phyloP scores from a whole-genome alignment of 139 green algal species.

The Picochlorum costavermella region DNA sequence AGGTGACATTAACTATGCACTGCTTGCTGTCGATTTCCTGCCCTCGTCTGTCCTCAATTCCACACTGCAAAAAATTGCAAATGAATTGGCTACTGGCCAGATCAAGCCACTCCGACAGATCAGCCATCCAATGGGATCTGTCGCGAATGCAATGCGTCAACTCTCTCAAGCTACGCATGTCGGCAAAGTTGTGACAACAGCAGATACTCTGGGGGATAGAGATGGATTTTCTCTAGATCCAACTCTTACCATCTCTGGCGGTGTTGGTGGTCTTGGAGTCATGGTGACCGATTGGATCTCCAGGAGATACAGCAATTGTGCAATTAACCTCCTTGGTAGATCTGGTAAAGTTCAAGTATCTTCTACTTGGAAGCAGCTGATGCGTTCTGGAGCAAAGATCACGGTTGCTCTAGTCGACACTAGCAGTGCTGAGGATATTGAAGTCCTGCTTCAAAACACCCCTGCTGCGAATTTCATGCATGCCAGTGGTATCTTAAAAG shows the following conservation, averaged over 20 bases:
- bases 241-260: neutral
- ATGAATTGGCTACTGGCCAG: slow-evolving; percentile 28
- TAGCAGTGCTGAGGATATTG: neutral
- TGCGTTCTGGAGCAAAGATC: slow-evolving; percentile 4
- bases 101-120: slow-evolving; percentile 35
- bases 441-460: neutral
- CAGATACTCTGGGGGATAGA: neutral
- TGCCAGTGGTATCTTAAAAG: slow-evolving; percentile 61
- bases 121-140: slow-evolving; percentile 26
- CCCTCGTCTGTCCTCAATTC: slow-evolving; percentile 32
- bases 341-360: neutral
- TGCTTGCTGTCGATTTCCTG: slow-evolving; percentile 79
- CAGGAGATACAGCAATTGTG: neutral
- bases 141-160: slow-evolving; percentile 55
- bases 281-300: slow-evolving; percentile 15
- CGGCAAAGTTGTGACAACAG: slow-evolving; percentile 60
- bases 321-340: slow-evolving; percentile 12
- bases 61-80: slow-evolving; percentile 17
- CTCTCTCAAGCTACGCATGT: slow-evolving; percentile 64
- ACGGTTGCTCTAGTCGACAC: slow-evolving; percentile 9
- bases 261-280: slow-evolving; percentile 9
- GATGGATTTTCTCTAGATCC: neutral
- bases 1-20: slow-evolving; percentile 50
- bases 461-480: slow-evolving; percentile 42
- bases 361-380: neutral